phyloP scores from a whole-genome alignment of 306 rosid genomes.

The Malus fusca region DNA sequence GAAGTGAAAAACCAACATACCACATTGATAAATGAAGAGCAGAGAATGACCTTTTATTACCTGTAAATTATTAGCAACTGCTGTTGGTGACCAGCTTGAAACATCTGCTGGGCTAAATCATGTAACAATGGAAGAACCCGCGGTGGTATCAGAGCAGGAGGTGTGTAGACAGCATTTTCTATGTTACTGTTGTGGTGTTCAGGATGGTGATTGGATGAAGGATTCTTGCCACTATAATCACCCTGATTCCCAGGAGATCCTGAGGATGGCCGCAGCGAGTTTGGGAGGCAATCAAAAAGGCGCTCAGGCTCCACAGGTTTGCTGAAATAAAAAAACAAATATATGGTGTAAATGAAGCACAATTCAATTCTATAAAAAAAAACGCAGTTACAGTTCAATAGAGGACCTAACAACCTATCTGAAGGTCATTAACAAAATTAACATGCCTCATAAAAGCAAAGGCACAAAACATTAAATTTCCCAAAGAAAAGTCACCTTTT shows the following conservation, averaged over 20 bases:
- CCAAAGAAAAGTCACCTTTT: neutral
- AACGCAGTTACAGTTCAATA: neutral
- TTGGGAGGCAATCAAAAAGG: conserved; percentile 92
- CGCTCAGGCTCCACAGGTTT: conserved; percentile 99
- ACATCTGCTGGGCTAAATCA: conserved; percentile 81
- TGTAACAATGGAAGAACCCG: conserved; percentile 73
- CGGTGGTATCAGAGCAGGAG: conserved; percentile 87
- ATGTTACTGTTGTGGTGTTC: conserved; percentile 44
- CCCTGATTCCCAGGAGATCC: conserved; percentile 79
- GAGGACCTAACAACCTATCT: neutral
- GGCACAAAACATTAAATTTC: neutral
- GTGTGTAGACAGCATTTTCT: conserved; percentile 75
- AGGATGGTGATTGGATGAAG: conserved; percentile 49
- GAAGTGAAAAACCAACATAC: neutral
- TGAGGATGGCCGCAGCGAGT: conserved; percentile 84
- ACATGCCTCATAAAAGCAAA: neutral
- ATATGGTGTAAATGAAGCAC: conserved; percentile 1
- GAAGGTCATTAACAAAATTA: neutral
- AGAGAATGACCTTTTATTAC: conserved; percentile 25
- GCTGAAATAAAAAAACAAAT: conserved; percentile 39
- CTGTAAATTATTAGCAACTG: conserved; percentile 72
- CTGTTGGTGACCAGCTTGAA: conserved; percentile 87
- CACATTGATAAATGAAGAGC: neutral
- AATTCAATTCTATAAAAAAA: neutral
- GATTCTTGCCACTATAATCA: conserved; percentile 46